phyloP scores from a whole-genome alignment of 331 rosid species.

The Rhamnella rubrinervis region DNA sequence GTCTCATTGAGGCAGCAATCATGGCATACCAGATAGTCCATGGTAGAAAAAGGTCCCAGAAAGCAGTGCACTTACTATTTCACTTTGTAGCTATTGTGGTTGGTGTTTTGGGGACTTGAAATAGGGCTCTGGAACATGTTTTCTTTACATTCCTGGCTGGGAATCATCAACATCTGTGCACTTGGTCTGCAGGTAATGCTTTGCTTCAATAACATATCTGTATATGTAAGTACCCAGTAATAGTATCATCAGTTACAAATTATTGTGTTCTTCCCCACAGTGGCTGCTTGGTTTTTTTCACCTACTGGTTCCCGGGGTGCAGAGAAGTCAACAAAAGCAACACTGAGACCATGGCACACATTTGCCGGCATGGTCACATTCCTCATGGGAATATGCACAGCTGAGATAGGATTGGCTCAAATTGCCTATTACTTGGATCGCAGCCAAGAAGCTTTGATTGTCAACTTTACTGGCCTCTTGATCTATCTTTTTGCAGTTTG shows the following conservation, averaged over 20 bases:
- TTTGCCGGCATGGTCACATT: constrained; percentile 53
- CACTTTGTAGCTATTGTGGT: constrained; percentile 49
- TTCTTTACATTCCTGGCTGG: constrained; percentile 69
- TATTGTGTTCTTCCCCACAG: constrained; percentile 16
- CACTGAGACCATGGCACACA: constrained; percentile 55
- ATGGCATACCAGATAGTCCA: constrained; percentile 49
- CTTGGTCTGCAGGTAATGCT: constrained; percentile 51
- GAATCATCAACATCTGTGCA: constrained; percentile 43
- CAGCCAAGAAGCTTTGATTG: constrained; percentile 37
- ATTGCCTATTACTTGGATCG: not conserved
- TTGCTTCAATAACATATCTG: not conserved
- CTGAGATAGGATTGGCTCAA: constrained; percentile 46
- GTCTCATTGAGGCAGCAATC: constrained; percentile 47
- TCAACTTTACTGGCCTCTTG: constrained; percentile 65
- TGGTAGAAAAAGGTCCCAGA: constrained; percentile 27
- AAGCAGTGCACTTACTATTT: constrained; percentile 40
- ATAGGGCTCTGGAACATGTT: constrained; percentile 12
- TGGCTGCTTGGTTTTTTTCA: constrained; percentile 46
- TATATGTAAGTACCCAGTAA: too few species aligned
- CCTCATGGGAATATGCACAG: constrained; percentile 46
- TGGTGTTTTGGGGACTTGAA: constrained; percentile 51
- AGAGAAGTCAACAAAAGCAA: constrained; percentile 38
- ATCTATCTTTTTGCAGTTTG: constrained; percentile 43
- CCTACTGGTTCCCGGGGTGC: constrained; percentile 54
- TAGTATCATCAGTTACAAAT: not conserved